Evolutionary conservation across 768 basidiomycete genomes (phyloP).

Genomic region (Tulasnella sp.): DNA sequence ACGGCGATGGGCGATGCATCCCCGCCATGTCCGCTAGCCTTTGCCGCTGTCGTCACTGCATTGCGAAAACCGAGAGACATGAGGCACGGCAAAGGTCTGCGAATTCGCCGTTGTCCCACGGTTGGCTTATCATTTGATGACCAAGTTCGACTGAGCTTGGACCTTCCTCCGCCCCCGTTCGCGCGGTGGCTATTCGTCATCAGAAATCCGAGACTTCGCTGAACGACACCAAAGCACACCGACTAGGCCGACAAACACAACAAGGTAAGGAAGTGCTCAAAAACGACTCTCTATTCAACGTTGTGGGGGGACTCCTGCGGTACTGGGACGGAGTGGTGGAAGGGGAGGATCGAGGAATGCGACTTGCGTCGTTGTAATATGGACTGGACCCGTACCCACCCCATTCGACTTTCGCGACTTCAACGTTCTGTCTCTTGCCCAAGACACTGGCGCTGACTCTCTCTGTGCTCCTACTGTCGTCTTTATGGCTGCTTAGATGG

Average conservation of each 20-base stretch:
- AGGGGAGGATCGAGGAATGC: neutral
- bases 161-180: neutral
- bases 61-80: neutral
- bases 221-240: neutral
- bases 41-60: neutral
- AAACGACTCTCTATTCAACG: neutral
- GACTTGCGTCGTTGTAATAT: neutral
- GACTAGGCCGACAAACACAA: constrained; percentile 4
- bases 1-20: constrained; percentile 14
- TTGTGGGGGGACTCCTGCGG: neutral
- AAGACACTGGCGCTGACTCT: neutral
- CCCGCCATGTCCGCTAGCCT: neutral
- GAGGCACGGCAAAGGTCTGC: neutral
- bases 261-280: neutral
- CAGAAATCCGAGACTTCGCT: neutral
- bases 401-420: neutral
- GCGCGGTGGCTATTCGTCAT: neutral
- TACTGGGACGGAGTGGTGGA: neutral
- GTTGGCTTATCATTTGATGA: neutral
- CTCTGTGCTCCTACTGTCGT: neutral
- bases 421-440: neutral
- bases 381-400: neutral
- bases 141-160: constrained; percentile 8
- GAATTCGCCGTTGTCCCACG: neutral
- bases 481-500: neutral